Conservation (phyloP, 192 early-diverging fungal genomes). For the Ramicandelaber brevisporus region DNA sequence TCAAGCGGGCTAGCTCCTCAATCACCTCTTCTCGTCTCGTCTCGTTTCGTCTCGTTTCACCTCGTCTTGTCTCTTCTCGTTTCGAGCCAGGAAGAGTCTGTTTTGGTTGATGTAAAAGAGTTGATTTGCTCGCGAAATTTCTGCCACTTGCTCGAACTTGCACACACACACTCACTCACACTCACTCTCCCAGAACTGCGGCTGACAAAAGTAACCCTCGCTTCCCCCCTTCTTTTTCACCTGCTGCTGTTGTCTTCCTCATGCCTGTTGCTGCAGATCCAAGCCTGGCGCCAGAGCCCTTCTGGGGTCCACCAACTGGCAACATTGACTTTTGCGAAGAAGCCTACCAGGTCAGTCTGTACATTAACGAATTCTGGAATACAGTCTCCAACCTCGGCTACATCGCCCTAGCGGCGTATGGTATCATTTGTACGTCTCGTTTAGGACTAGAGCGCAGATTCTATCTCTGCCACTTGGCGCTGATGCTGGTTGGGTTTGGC, state of each 20-base stretch:
- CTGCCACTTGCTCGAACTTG: too few relatives aligned
- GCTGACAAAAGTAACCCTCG: background rate
- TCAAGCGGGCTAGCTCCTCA: too few relatives aligned
- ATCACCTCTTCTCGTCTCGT: too few relatives aligned
- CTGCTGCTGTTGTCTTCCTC: background rate
- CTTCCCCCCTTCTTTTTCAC: background rate
- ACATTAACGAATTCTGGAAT: slow-evolving; percentile 62
- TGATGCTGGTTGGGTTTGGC: slow-evolving; percentile 40
- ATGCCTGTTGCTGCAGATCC: too few relatives aligned
- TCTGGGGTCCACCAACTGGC: too few relatives aligned
- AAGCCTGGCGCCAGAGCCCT: too few relatives aligned
- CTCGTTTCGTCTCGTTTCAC: too few relatives aligned
- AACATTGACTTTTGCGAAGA: slow-evolving; percentile 11
- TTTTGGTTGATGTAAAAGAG: too few relatives aligned
- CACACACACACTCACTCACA: background rate
- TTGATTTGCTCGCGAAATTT: too few relatives aligned
- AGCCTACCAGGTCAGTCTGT: slow-evolving; percentile 39
- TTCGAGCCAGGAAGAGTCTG: too few relatives aligned
- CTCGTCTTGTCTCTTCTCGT: too few relatives aligned
- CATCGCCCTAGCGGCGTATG: slow-evolving; percentile 26
- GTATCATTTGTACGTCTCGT: slow-evolving; percentile 21
- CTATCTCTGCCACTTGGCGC: slow-evolving; percentile 23
- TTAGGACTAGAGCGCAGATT: slow-evolving; percentile 22
- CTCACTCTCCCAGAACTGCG: slow-evolving; percentile 1
- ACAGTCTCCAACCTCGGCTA: slow-evolving; percentile 41